These are phyloP conservation scores for Teratosphaeria nubilosa DNA, from an alignment of 2,329 filamentous ascomycete species.

Conservation along the genomic window DNA sequence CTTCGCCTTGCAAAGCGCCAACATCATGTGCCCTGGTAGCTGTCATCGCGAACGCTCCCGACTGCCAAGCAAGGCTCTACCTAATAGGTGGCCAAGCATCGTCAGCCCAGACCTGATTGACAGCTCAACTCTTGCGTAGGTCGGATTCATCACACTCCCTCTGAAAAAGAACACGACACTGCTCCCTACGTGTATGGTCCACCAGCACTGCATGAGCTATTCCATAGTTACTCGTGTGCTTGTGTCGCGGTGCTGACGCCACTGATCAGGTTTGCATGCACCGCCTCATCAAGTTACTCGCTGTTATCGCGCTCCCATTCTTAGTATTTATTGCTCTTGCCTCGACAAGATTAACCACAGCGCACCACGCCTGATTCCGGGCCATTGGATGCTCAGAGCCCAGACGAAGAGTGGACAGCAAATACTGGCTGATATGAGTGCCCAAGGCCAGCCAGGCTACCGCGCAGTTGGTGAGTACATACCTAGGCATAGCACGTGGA, in stretches of 20 bases:
- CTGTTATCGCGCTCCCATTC: not conserved
- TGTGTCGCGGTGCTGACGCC: not conserved
- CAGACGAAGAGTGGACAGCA: not conserved
- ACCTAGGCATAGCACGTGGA: not conserved
- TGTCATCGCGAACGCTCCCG: not conserved
- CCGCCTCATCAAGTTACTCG: not conserved
- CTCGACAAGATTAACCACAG: not conserved
- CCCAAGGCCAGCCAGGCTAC: slow-evolving; percentile 15
- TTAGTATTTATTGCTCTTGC: not conserved
- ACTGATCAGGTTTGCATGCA: not conserved
- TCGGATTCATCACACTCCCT: not conserved
- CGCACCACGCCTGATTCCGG: not conserved
- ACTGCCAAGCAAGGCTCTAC: not conserved
- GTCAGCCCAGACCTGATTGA: not conserved
- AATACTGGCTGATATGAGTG: not conserved
- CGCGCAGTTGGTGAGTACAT: slow-evolving; percentile 6
- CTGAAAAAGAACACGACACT: not conserved
- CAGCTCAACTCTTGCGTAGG: not conserved
- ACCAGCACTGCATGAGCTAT: not conserved
- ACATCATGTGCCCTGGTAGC: not conserved
- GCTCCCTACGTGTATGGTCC: not conserved
- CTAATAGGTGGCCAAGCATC: not conserved
- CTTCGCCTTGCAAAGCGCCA: not conserved
- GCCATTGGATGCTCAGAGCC: not conserved
- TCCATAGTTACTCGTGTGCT: not conserved